These are phyloP conservation scores for Moricandia arvensis DNA, from an alignment of 345 rosid species.

Conservation along the genomic window DNA sequence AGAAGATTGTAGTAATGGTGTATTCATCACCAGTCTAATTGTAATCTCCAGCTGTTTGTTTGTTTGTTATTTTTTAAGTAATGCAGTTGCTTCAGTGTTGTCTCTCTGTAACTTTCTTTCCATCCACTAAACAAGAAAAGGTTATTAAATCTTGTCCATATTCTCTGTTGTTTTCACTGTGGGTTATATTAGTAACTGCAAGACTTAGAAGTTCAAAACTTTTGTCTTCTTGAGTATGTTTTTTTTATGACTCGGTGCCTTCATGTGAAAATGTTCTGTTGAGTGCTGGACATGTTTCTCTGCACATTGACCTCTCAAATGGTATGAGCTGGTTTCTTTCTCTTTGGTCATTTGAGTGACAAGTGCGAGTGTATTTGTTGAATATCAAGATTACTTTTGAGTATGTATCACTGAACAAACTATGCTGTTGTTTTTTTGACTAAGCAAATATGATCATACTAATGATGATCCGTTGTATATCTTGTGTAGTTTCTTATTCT, in stretches of 20 bases:
- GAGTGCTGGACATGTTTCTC: not conserved
- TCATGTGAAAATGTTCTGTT: not conserved
- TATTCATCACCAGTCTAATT: conserved; percentile 12
- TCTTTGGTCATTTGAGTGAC: not conserved
- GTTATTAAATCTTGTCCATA: not conserved
- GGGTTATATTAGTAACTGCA: not conserved
- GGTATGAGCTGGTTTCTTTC: not conserved
- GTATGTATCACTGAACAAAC: not conserved
- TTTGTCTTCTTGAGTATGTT: conserved; percentile 1
- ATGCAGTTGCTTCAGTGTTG: conserved; percentile 10
- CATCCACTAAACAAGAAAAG: too few species aligned
- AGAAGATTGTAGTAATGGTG: conserved; percentile 20
- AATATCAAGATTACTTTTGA: not conserved
- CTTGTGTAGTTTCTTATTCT: not conserved
- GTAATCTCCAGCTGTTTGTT: conserved; percentile 26
- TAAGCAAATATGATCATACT: not conserved
- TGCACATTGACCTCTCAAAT: not conserved
- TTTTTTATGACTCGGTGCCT: not conserved
- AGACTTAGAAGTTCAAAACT: too few species aligned
- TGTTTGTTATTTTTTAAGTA: not conserved
- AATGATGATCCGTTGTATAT: not conserved
- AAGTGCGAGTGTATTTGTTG: not conserved
- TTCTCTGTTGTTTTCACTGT: not conserved
- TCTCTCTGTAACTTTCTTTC: conserved; percentile 7
- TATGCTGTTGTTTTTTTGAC: not conserved